A percentile compares a stretch with the other conserved stretches of the same genome.
These are phyloP conservation scores for Amanita phalloides DNA, from an alignment of 768 basidiomycete genomes.

Conservation along the genomic window DNA sequence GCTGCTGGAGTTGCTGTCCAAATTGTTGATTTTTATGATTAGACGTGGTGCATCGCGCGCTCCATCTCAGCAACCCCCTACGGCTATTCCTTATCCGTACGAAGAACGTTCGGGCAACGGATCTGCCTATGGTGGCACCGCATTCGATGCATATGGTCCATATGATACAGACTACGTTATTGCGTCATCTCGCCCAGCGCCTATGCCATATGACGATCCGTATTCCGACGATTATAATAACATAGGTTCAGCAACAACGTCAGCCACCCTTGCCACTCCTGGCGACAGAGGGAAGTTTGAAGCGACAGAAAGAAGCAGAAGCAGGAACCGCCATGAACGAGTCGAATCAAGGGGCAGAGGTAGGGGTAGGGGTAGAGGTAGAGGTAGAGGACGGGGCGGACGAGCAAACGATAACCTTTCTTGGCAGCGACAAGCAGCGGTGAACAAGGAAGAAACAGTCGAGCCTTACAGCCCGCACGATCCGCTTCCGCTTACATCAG, in stretches of 20 bases:
- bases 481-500: not conserved
- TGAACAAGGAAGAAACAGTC: not conserved
- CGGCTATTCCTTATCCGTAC: constrained; percentile 39
- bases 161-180: constrained; percentile 57
- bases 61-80: constrained; percentile 47
- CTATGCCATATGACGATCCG: constrained; percentile 73
- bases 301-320: not conserved
- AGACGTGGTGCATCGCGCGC: constrained; percentile 47
- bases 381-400: constrained; percentile 22
- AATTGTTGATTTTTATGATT: constrained; percentile 3
- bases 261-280: not conserved
- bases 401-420: constrained; percentile 15
- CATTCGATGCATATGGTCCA: constrained; percentile 55
- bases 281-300: not conserved
- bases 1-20: constrained; percentile 1
- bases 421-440: not conserved
- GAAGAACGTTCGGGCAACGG: constrained; percentile 44
- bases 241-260: constrained; percentile 15
- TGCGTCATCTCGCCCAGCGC: constrained; percentile 51
- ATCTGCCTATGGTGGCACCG: constrained; percentile 37
- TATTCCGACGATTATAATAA: constrained; percentile 41
- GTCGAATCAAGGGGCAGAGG: not conserved
- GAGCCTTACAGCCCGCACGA: constrained; percentile 4
- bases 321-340: constrained; percentile 8
- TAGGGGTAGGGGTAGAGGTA: constrained; percentile 22